Conservation (phyloP, 805 yeast species). For the Wickerhamomyces ciferrii region DNA sequence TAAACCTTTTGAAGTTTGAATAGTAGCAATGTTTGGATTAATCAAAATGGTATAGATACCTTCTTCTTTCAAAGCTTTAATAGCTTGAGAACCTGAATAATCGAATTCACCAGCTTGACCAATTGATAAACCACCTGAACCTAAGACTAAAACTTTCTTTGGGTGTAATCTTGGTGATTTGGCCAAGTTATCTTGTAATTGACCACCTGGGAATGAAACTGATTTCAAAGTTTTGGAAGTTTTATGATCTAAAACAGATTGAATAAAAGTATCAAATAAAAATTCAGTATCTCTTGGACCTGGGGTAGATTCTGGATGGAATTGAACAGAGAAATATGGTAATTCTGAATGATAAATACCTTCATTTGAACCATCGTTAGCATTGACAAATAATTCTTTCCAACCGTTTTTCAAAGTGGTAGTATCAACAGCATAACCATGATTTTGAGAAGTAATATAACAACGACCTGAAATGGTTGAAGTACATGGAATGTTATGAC, state of each 20-base stretch:
- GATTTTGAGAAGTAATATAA: conserved; percentile 98
- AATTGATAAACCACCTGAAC: conserved; percentile 97
- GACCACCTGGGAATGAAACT: conserved; percentile 90
- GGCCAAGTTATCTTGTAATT: conserved; percentile 63
- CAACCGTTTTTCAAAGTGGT: conserved; percentile 70
- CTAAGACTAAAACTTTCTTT: conserved; percentile 89
- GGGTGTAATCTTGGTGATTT: conserved; percentile 76
- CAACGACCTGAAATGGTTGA: conserved; percentile 89
- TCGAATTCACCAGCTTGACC: conserved; percentile 99
- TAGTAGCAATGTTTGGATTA: conserved; percentile 97
- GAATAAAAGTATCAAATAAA: conserved; percentile 87
- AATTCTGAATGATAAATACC: conserved; percentile 88
- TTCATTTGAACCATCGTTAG: conserved; percentile 97
- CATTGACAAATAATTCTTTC: conserved; percentile 92
- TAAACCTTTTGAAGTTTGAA: conserved; percentile 95
- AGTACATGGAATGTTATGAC: conserved; percentile 96
- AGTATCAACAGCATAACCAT: conserved; percentile 95
- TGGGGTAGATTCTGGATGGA: conserved; percentile 98
- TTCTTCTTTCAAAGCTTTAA: conserved; percentile 96
- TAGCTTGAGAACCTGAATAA: conserved; percentile 98
- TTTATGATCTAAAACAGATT: conserved; percentile 65
- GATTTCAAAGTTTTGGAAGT: conserved; percentile 53
- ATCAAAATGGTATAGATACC: conserved; percentile 94
- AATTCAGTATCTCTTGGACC: conserved; percentile 99
- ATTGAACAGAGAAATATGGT: conserved; percentile 96